phyloP scores from a whole-genome alignment of 83 land plant genomes.

The Picea abies region DNA sequence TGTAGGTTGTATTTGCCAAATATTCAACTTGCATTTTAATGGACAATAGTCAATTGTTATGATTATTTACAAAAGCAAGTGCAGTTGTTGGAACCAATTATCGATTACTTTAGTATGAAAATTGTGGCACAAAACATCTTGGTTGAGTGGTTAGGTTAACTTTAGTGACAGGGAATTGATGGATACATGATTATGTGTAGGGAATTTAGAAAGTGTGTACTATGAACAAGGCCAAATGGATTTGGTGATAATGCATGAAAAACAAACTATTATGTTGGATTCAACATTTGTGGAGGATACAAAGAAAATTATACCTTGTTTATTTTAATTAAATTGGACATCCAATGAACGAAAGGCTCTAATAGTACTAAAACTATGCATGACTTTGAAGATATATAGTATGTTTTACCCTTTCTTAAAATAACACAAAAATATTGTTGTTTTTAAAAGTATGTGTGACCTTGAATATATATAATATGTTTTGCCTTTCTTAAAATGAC shows the following conservation, averaged over 20 bases:
- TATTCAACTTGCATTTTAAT: conserved; percentile 11
- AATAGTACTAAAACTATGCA: too few relatives aligned
- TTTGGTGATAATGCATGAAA: conserved; percentile 87
- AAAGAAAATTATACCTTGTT: too few relatives aligned
- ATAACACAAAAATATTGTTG: too few relatives aligned
- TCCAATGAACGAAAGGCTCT: too few relatives aligned
- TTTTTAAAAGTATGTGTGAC: too few relatives aligned
- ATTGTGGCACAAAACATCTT: conserved; percentile 12
- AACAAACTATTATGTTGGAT: conserved; percentile 86
- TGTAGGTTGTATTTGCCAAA: conserved; percentile 4
- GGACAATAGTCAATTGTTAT: conserved; percentile 13
- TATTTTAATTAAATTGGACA: too few relatives aligned
- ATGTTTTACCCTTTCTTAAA: too few relatives aligned
- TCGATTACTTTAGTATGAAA: conserved; percentile 14
- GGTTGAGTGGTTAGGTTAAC: conserved; percentile 16
- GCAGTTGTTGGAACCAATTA: conserved; percentile 9
- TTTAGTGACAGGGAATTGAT: conserved; percentile 43
- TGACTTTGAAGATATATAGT: too few relatives aligned
- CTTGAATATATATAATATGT: too few relatives aligned
- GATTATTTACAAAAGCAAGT: conserved; percentile 1
- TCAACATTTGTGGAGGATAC: conserved; percentile 73
- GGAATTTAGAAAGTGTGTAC: conserved; percentile 89
- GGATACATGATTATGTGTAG: conserved; percentile 50
- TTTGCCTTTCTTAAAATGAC: not conserved
- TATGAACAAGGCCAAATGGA: conserved; percentile 93